Percentiles rank a stretch among this genome's conserved stretches.
These are phyloP conservation scores for Inonotus obliquus DNA, from an alignment of 1,284 basidiomycete species.

Conservation along the genomic window DNA sequence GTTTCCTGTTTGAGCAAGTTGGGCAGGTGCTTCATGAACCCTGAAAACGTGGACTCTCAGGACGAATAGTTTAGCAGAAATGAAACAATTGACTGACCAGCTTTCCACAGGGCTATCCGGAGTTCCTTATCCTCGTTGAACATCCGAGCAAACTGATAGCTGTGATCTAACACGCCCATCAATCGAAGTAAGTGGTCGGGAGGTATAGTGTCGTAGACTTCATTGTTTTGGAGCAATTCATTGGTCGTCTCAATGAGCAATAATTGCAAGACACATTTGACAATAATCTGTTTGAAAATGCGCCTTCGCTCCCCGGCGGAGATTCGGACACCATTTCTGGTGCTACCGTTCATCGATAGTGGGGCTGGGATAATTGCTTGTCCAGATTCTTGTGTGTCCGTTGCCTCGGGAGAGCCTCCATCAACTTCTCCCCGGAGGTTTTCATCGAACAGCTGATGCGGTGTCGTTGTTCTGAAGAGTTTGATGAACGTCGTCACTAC, in stretches of 20 bases:
- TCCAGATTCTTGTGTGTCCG: slow-evolving; percentile 51
- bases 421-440: slow-evolving; percentile 79
- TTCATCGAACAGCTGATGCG: slow-evolving; percentile 95
- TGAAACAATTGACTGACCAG: slow-evolving; percentile 74
- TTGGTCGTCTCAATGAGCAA: slow-evolving; percentile 97
- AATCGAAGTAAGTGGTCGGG: slow-evolving; percentile 89
- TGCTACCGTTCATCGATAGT: slow-evolving; percentile 60
- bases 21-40: slow-evolving; percentile 99
- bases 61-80: not conserved
- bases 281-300: slow-evolving; percentile 98
- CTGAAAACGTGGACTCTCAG: slow-evolving; percentile 35
- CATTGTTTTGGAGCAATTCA: slow-evolving; percentile 88
- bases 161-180: slow-evolving; percentile 93
- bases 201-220: slow-evolving; percentile 93
- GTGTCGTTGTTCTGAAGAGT: slow-evolving; percentile 96
- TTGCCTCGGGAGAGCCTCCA: slow-evolving; percentile 47
- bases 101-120: slow-evolving; percentile 97
- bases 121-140: slow-evolving; percentile 99
- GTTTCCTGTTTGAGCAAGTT: slow-evolving; percentile 99
- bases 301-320: slow-evolving; percentile 74
- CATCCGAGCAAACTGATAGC: slow-evolving; percentile 93
- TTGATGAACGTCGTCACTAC: slow-evolving; percentile 93
- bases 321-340: slow-evolving; percentile 35
- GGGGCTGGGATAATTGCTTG: slow-evolving; percentile 77
- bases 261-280: slow-evolving; percentile 98